Evolutionary conservation across 176 grass and related monocot genomes (phyloP).

Genomic region (Raddia distichophylla): DNA sequence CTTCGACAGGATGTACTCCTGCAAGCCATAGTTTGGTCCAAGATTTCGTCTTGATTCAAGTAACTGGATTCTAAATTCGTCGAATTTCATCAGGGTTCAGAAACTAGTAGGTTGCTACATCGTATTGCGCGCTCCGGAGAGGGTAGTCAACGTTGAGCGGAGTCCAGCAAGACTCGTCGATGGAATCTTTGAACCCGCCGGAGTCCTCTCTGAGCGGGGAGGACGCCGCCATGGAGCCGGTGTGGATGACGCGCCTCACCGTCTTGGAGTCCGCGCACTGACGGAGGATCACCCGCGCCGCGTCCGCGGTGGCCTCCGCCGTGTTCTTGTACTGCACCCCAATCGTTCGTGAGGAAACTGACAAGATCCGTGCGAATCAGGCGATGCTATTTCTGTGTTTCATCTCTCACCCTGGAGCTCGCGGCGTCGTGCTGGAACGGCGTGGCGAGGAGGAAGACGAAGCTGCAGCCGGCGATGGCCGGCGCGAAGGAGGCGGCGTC

Average conservation of each 20-base stretch:
- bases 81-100: too few species aligned
- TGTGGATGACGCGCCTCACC: conserved; percentile 73
- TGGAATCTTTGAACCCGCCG: conserved; percentile 33
- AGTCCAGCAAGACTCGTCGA: conserved; percentile 68
- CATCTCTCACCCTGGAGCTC: conserved; percentile 8
- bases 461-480: conserved; percentile 57
- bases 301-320: conserved; percentile 39
- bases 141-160: conserved; percentile 42
- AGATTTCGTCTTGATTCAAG: too few species aligned
- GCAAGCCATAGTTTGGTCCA: background rate
- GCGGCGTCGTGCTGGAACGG: conserved; percentile 20
- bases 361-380: too few species aligned
- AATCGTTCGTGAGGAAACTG: too few species aligned
- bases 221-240: conserved; percentile 51
- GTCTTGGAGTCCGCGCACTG: conserved; percentile 53
- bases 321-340: conserved; percentile 52
- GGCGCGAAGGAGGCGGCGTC: conserved; percentile 57
- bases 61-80: too few species aligned
- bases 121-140: background rate
- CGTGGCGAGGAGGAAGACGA: conserved; percentile 74
- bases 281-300: conserved; percentile 46
- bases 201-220: conserved; percentile 46
- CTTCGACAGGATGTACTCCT: conserved; percentile 59
- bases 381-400: too few species aligned
- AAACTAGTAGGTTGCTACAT: background rate